phyloP scores from a whole-genome alignment of 345 rosid genomes.

The Populus tremula region DNA sequence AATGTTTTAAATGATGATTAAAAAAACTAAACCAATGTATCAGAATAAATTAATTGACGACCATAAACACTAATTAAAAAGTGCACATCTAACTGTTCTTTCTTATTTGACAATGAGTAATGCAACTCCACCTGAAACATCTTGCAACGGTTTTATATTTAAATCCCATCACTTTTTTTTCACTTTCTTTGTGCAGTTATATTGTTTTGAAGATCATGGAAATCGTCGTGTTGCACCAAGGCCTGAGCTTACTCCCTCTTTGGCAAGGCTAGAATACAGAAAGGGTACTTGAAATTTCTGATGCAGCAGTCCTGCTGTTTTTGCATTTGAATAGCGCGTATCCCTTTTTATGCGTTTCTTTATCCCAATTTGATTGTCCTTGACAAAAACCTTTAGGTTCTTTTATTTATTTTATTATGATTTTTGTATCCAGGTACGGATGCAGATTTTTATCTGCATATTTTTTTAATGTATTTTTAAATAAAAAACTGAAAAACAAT shows the following conservation, averaged over 20 bases:
- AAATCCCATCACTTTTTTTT: too few species aligned
- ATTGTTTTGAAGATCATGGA: conserved; percentile 91
- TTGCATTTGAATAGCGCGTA: background rate
- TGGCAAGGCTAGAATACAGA: conserved; percentile 89
- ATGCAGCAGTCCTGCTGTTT: conserved; percentile 5
- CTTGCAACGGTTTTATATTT: too few species aligned
- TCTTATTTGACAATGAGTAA: too few species aligned
- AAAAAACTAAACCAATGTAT: too few species aligned
- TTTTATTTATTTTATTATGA: conserved; percentile 27
- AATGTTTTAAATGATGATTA: too few species aligned
- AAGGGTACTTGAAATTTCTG: conserved; percentile 54
- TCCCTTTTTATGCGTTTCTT: background rate
- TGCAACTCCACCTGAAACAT: too few species aligned
- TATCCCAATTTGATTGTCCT: conserved; percentile 2
- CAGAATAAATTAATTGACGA: too few species aligned
- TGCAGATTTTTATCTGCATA: conserved; percentile 57
- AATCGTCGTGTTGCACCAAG: conserved; percentile 97
- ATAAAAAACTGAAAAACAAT: too few species aligned
- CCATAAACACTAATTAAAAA: too few species aligned
- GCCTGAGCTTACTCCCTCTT: conserved; percentile 95
- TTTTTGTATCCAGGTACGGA: conserved; percentile 55
- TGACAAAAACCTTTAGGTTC: background rate
- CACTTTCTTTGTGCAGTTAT: conserved; percentile 48
- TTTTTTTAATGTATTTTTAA: conserved; percentile 30
- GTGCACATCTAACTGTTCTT: too few species aligned